Percentiles rank a stretch among this genome's conserved stretches.
Evolutionary conservation across 2,329 filamentous ascomycete genomes (phyloP).

Genomic region (Alternaria hordeiaustralica): DNA sequence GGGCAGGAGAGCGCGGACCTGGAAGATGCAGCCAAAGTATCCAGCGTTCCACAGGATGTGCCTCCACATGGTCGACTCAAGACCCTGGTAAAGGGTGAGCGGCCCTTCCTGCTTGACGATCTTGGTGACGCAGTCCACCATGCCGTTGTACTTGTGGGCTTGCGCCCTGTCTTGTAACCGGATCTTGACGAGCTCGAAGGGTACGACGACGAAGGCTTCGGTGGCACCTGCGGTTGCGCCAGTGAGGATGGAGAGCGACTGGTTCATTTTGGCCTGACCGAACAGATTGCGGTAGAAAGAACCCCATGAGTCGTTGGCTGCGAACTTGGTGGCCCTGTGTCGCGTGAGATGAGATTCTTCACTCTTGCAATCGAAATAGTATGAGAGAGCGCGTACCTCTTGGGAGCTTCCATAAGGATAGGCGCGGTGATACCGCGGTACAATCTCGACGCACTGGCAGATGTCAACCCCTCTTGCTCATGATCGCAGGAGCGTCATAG

Average conservation of each 20-base stretch:
- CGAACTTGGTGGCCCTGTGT: conserved; percentile 89
- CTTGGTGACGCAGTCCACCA: conserved; percentile 80
- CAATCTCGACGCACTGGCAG: conserved; percentile 76
- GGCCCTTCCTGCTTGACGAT: conserved; percentile 83
- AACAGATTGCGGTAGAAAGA: conserved; percentile 90
- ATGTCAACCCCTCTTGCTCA: conserved; percentile 18
- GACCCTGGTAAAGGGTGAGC: conserved; percentile 91
- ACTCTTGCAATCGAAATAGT: neutral
- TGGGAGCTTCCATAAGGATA: conserved; percentile 97
- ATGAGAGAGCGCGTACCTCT: conserved; percentile 58
- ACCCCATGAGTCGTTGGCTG: conserved; percentile 98
- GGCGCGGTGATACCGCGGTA: conserved; percentile 96
- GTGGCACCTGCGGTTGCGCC: conserved; percentile 94
- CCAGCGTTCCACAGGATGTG: conserved; percentile 94
- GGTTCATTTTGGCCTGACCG: conserved; percentile 84
- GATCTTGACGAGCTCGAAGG: conserved; percentile 98
- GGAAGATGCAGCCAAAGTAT: conserved; percentile 99
- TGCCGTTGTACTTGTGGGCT: conserved; percentile 83
- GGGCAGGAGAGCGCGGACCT: conserved; percentile 85
- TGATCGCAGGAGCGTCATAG: neutral
- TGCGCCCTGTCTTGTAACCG: conserved; percentile 94
- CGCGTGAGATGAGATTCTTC: conserved; percentile 5
- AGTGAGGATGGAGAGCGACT: conserved; percentile 88
- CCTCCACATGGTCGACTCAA: conserved; percentile 96
- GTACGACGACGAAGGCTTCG: conserved; percentile 95